phyloP scores from a whole-genome alignment of 1,284 basidiomycete genomes.

The Anthracocystis walkeri region DNA sequence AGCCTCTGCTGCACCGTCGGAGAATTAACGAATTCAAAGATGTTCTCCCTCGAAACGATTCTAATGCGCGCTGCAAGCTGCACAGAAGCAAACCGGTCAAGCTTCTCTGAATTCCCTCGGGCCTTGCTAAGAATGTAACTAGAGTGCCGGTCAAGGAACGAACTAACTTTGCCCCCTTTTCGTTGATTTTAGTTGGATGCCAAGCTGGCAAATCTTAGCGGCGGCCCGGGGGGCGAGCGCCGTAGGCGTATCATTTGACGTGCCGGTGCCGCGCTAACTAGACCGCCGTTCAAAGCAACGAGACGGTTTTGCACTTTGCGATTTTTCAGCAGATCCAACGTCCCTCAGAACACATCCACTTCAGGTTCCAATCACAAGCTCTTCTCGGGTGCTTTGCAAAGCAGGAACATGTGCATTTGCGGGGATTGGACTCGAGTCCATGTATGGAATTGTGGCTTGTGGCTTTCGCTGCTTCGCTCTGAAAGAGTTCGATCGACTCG shows the following conservation, averaged over 20 bases:
- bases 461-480: too few species aligned
- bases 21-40: neutral
- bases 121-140: neutral
- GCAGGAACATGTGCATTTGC: slow-evolving; percentile 8
- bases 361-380: too few species aligned
- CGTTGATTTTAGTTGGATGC: neutral
- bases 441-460: slow-evolving; percentile 19
- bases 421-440: slow-evolving; percentile 9
- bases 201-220: slow-evolving; percentile 3
- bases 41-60: neutral
- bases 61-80: neutral
- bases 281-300: neutral
- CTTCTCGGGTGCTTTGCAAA: neutral
- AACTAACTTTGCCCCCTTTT: neutral
- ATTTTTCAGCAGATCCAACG: too few species aligned
- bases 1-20: neutral
- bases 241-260: neutral
- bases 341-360: too few species aligned
- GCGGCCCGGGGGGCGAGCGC: neutral
- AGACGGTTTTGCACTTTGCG: too few species aligned
- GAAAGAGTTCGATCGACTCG: slow-evolving; percentile 1
- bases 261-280: neutral
- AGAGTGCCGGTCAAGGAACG: neutral
- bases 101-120: slow-evolving; percentile 1
- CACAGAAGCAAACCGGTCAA: neutral